Conservation (phyloP, 1,284 basidiomycete genomes). For the Waitea zeae region DNA sequence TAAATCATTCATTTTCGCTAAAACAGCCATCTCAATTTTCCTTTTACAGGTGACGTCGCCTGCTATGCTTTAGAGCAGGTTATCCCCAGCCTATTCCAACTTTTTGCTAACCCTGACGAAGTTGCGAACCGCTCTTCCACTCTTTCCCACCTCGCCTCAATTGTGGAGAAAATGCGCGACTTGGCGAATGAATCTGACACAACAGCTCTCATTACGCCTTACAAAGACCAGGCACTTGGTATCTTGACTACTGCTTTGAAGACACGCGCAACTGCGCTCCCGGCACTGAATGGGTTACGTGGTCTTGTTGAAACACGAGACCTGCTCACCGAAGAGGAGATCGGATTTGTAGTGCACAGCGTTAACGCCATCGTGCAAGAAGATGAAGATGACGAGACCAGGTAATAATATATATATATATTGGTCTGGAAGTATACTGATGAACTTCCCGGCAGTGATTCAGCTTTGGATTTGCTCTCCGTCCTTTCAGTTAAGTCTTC, state of each 20-base stretch:
- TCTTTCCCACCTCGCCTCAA: constrained; percentile 39
- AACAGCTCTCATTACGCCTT: constrained; percentile 32
- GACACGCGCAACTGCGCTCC: constrained; percentile 28
- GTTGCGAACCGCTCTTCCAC: constrained; percentile 57
- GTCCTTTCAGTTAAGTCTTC: constrained; percentile 47
- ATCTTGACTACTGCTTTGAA: constrained; percentile 48
- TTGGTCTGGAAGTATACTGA: too few species aligned
- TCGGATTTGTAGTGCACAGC: constrained; percentile 64
- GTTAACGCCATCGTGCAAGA: constrained; percentile 55
- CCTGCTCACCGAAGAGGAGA: constrained; percentile 56
- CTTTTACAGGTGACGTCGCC: constrained; percentile 47
- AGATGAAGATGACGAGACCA: constrained; percentile 34
- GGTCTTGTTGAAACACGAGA: constrained; percentile 44
- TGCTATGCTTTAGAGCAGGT: constrained; percentile 48
- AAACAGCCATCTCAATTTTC: background rate
- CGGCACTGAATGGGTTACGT: constrained; percentile 46
- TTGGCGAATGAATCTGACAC: too few species aligned
- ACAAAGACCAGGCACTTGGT: constrained; percentile 64
- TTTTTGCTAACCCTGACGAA: constrained; percentile 70
- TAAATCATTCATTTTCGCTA: constrained; percentile 13
- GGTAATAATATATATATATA: constrained; percentile 22
- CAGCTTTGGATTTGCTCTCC: constrained; percentile 51
- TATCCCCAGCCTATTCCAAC: constrained; percentile 54
- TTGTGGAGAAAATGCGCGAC: constrained; percentile 41
- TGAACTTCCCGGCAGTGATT: constrained; percentile 27